A percentile compares a stretch with the other conserved stretches of the same genome.
phyloP scores from a whole-genome alignment of 495 filamentous ascomycete genomes.

The Podospora pseudoanserina region DNA sequence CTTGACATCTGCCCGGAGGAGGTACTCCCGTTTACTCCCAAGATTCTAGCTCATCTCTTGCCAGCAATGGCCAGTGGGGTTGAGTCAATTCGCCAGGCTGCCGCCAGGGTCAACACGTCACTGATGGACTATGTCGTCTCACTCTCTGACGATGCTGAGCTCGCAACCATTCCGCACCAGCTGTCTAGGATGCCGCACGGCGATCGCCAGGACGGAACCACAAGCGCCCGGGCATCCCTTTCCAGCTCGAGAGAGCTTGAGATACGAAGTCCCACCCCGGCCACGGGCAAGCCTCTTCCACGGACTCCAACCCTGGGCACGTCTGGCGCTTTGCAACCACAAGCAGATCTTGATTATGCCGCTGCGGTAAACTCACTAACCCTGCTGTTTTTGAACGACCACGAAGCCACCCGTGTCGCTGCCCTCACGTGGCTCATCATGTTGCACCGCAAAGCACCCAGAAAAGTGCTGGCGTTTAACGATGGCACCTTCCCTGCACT shows the following conservation, averaged over 20 bases:
- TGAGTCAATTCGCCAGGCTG: constrained; percentile 82
- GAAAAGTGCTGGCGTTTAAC: constrained; percentile 91
- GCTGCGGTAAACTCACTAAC: constrained; percentile 94
- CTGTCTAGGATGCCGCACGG: constrained; percentile 39
- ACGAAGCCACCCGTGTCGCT: constrained; percentile 91
- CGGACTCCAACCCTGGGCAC: constrained; percentile 47
- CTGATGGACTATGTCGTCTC: constrained; percentile 89
- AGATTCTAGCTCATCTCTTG: constrained; percentile 84
- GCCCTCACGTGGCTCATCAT: constrained; percentile 95
- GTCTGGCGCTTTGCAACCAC: constrained; percentile 43
- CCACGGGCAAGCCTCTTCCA: constrained; percentile 39
- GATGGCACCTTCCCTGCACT: constrained; percentile 96
- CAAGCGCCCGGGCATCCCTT: constrained; percentile 49
- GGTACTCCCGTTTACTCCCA: constrained; percentile 91
- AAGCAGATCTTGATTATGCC: constrained; percentile 87
- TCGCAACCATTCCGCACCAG: constrained; percentile 37
- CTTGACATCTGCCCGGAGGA: constrained; percentile 97
- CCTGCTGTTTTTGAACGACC: constrained; percentile 89
- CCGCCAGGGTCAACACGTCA: constrained; percentile 81
- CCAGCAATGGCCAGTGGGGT: constrained; percentile 91
- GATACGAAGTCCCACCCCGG: constrained; percentile 52
- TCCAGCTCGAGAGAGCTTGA: constrained; percentile 54
- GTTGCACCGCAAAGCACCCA: constrained; percentile 90
- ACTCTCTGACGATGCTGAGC: constrained; percentile 69
- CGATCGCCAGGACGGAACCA: constrained; percentile 55